Percentiles rank a stretch among this genome's conserved stretches.
These are phyloP conservation scores for Stereocaulon alpinum DNA, from an alignment of 495 filamentous ascomycete genomes.

Conservation along the genomic window DNA sequence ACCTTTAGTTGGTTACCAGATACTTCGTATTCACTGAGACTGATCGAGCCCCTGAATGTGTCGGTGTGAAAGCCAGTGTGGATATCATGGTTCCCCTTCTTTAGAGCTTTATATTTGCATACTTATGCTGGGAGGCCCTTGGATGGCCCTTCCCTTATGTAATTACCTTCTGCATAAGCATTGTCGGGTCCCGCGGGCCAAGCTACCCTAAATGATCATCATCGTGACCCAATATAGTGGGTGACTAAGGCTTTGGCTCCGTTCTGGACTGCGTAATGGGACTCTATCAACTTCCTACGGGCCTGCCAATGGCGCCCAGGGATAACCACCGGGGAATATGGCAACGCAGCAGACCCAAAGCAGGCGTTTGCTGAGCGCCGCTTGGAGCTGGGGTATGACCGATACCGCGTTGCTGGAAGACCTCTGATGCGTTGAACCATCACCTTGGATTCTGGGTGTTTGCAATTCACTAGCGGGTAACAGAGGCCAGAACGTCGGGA, in stretches of 20 bases:
- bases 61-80: background rate
- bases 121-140: background rate
- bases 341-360: background rate
- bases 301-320: background rate
- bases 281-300: background rate
- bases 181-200: background rate
- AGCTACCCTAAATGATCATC: background rate
- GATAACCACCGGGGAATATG: background rate
- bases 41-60: background rate
- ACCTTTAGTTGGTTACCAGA: background rate
- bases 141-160: background rate
- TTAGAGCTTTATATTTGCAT: slow-evolving; percentile 5
- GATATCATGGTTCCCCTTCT: background rate
- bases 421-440: background rate
- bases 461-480: background rate
- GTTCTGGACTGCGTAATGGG: background rate
- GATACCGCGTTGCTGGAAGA: slow-evolving; percentile 2
- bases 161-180: slow-evolving; percentile 8
- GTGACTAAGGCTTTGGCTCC: slow-evolving; percentile 1
- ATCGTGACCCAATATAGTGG: slow-evolving; percentile 4
- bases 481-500: background rate
- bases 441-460: background rate
- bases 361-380: background rate
- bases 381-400: background rate
- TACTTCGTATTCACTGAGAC: background rate